Percentiles rank a stretch among this genome's conserved stretches.
Conservation (phyloP, 805 yeast genomes). For the Starmerella apis region DNA sequence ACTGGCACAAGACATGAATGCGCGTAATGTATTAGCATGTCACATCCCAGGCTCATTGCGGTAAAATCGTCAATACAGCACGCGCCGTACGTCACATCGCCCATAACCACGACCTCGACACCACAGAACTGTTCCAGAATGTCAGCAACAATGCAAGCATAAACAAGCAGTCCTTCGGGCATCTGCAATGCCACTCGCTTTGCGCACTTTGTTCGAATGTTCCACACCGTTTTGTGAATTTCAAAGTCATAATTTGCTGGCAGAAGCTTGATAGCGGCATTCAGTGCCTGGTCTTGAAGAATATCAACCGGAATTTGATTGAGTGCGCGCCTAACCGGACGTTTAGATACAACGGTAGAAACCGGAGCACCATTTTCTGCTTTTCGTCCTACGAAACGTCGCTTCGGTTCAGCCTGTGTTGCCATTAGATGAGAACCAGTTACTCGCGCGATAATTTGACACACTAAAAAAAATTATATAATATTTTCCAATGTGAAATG, state of each 20-base stretch:
- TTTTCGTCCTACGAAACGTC: constrained; percentile 54
- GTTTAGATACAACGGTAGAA: constrained; percentile 25
- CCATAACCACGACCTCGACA: constrained; percentile 88
- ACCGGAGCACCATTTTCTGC: constrained; percentile 15
- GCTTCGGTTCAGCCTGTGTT: constrained; percentile 27
- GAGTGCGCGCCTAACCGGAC: constrained; percentile 37
- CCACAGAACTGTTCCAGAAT: constrained; percentile 82
- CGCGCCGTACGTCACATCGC: constrained; percentile 97
- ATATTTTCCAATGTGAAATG: not conserved
- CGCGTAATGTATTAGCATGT: constrained; percentile 90
- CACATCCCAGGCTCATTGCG: constrained; percentile 86
- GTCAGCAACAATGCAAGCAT: constrained; percentile 81
- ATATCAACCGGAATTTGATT: constrained; percentile 87
- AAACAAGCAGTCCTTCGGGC: constrained; percentile 93
- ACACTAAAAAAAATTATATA: not conserved
- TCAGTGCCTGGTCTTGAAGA: constrained; percentile 65
- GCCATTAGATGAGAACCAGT: not conserved
- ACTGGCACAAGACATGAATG: constrained; percentile 95
- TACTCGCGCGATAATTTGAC: not conserved
- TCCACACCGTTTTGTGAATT: constrained; percentile 92
- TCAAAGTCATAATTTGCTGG: constrained; percentile 94
- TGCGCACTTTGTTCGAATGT: constrained; percentile 62
- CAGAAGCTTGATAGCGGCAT: constrained; percentile 65
- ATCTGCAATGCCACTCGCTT: constrained; percentile 85
- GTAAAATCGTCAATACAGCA: constrained; percentile 97